These are phyloP conservation scores for Ustilago sp. DNA, from an alignment of 1,284 basidiomycete genomes.

Conservation along the genomic window DNA sequence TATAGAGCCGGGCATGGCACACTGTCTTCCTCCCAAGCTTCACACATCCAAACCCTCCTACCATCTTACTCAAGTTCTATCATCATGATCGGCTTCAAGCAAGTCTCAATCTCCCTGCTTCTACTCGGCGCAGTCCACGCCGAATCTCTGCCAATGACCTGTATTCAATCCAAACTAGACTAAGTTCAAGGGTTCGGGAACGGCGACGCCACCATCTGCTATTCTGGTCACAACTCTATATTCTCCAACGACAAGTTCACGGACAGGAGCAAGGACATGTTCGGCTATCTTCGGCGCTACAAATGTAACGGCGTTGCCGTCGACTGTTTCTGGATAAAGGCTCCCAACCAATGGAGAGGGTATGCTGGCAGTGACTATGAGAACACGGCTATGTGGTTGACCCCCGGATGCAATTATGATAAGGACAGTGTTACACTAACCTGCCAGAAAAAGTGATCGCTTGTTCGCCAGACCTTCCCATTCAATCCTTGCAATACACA, in stretches of 20 bases:
- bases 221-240: neutral
- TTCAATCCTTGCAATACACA: too few species aligned
- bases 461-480: too few species aligned
- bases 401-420: neutral
- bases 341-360: neutral
- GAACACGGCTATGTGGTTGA: neutral
- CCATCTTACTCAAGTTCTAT: too few species aligned
- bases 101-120: too few species aligned
- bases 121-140: too few species aligned
- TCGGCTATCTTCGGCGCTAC: neutral
- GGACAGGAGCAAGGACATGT: neutral
- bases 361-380: neutral
- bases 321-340: slow-evolving; percentile 5
- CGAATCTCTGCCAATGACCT: too few species aligned
- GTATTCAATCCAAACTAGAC: too few species aligned
- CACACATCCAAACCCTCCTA: too few species aligned
- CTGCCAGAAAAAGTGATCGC: neutral
- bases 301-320: neutral
- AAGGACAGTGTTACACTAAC: neutral
- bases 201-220: neutral
- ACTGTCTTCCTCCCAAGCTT: too few species aligned
- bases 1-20: too few species aligned
- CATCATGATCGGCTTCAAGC: too few species aligned
- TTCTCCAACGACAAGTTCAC: neutral
- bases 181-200: fast-evolving